These are phyloP conservation scores for Flammula alnicola DNA, from an alignment of 1,284 basidiomycete genomes.

Conservation along the genomic window DNA sequence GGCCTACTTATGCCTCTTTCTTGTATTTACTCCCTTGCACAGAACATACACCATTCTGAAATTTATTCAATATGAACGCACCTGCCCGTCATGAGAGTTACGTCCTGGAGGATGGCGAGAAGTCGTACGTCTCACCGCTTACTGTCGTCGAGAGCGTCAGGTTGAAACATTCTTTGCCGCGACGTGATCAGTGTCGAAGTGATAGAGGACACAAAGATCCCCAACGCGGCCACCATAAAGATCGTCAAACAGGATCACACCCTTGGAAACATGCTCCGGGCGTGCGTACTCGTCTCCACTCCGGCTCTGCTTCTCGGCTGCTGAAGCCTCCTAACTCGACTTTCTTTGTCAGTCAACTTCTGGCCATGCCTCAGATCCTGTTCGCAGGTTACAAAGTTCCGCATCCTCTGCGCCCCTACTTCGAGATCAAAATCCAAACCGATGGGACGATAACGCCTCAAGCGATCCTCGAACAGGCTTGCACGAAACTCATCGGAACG, in stretches of 20 bases:
- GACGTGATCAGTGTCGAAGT: conserved; percentile 74
- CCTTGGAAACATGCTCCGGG: conserved; percentile 92
- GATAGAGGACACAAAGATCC: conserved; percentile 95
- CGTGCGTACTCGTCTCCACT: conserved; percentile 58
- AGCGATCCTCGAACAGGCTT: conserved; percentile 84
- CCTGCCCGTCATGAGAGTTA: conserved; percentile 92
- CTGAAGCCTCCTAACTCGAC: not conserved
- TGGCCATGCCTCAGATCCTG: conserved; percentile 82
- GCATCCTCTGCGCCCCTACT: conserved; percentile 93
- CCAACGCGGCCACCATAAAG: conserved; percentile 94
- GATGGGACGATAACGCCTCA: conserved; percentile 88
- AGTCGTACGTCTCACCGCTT: conserved; percentile 64
- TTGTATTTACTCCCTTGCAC: conserved; percentile 19
- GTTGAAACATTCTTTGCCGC: not conserved
- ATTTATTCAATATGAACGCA: conserved; percentile 75
- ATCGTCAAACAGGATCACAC: conserved; percentile 98
- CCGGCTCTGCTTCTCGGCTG: not conserved
- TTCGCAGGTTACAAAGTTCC: conserved; percentile 99
- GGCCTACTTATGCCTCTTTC: conserved; percentile 12
- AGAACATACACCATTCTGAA: conserved; percentile 18
- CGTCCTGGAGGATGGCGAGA: conserved; percentile 92
- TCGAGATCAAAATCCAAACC: conserved; percentile 94
- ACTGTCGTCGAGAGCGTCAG: conserved; percentile 2
- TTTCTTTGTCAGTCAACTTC: conserved; percentile 71
- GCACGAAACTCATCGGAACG: conserved; percentile 81